phyloP scores from a whole-genome alignment of 176 grass and related monocot species.

The Carex scoparia region DNA sequence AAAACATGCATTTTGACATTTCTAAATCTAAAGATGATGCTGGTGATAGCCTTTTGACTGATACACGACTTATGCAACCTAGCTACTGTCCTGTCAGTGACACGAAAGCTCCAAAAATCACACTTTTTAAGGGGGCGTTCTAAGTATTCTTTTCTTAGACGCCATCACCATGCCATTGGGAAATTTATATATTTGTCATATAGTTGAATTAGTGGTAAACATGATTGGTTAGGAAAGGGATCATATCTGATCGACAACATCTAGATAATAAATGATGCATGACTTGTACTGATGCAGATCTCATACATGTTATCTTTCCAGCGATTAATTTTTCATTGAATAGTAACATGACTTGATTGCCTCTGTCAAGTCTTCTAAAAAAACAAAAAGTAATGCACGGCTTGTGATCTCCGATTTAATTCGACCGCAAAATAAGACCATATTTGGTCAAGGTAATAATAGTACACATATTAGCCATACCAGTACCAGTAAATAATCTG shows the following conservation, averaged over 20 bases:
- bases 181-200: neutral
- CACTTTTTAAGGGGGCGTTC: neutral
- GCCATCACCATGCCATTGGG: neutral
- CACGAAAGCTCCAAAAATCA: neutral
- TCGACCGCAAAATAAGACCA: neutral
- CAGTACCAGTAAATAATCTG: too few species aligned
- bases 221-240: neutral
- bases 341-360: too few species aligned
- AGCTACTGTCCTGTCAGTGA: neutral
- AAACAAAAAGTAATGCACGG: neutral
- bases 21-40: neutral
- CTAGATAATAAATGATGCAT: neutral
- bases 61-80: neutral
- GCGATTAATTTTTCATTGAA: neutral
- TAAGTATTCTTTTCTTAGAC: neutral
- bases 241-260: neutral
- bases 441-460: neutral
- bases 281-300: neutral
- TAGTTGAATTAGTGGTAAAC: neutral
- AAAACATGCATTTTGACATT: neutral
- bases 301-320: neutral
- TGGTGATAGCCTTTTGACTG: neutral
- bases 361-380: too few species aligned
- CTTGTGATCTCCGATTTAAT: neutral
- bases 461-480: too few species aligned